phyloP scores from a whole-genome alignment of 352 stramenopile genomes.

The Globisporangium mamillatum region DNA sequence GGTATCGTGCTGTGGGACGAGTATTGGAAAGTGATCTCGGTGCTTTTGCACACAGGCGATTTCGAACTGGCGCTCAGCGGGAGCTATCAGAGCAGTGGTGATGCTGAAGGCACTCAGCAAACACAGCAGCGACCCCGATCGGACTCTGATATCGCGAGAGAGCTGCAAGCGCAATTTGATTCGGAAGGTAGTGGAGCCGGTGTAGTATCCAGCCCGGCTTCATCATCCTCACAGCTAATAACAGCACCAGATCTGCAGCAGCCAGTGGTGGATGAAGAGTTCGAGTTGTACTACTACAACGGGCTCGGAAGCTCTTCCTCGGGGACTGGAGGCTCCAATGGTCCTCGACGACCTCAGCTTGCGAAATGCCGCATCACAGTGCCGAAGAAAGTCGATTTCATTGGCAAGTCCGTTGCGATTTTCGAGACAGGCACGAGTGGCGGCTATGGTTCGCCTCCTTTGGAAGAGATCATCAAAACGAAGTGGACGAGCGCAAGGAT shows the following conservation, averaged over 20 bases:
- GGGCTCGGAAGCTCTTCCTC: constrained; percentile 22
- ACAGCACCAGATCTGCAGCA: neutral
- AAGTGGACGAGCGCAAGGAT: constrained; percentile 59
- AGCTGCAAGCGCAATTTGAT: constrained; percentile 77
- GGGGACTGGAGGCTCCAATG: constrained; percentile 9
- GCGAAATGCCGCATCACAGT: constrained; percentile 41
- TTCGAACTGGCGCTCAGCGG: constrained; percentile 63
- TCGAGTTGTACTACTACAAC: constrained; percentile 52
- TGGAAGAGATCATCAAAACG: constrained; percentile 81
- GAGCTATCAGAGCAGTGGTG: constrained; percentile 25
- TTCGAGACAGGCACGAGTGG: constrained; percentile 34
- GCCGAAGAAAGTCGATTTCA: constrained; percentile 39
- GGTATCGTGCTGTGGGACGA: constrained; percentile 93
- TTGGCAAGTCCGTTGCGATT: constrained; percentile 68
- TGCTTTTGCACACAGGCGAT: constrained; percentile 70
- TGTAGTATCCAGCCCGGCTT: neutral
- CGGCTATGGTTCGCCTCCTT: constrained; percentile 41
- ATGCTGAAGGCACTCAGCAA: neutral
- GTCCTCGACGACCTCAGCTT: constrained; percentile 32
- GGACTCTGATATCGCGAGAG: constrained; percentile 67
- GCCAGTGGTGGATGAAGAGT: constrained; percentile 12
- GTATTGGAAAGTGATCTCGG: constrained; percentile 87
- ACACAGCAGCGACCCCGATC: constrained; percentile 35
- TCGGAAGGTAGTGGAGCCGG: constrained; percentile 29
- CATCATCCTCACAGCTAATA: neutral